Percentiles rank a stretch among this genome's conserved stretches.
phyloP scores from a whole-genome alignment of 2,329 filamentous ascomycete species.

The Daldinia sp. region DNA sequence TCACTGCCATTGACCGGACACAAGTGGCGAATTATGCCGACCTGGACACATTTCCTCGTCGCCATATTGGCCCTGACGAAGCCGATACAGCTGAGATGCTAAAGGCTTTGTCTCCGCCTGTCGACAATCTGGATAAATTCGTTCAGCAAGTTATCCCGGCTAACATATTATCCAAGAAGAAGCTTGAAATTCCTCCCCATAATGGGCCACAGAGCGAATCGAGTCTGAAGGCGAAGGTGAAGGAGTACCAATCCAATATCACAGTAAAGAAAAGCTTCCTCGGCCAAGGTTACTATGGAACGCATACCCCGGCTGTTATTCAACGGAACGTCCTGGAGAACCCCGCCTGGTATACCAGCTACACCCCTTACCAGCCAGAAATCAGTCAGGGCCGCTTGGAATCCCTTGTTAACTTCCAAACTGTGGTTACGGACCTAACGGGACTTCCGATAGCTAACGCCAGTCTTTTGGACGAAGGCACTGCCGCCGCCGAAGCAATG shows the following conservation, averaged over 20 bases:
- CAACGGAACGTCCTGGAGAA: slow-evolving; percentile 93
- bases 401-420: slow-evolving; percentile 95
- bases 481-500: slow-evolving; percentile 95
- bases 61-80: slow-evolving; percentile 88
- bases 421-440: slow-evolving; percentile 88
- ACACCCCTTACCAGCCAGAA: slow-evolving; percentile 96
- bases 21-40: slow-evolving; percentile 42
- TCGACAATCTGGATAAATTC: slow-evolving; percentile 81
- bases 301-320: slow-evolving; percentile 89
- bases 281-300: slow-evolving; percentile 88
- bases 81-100: slow-evolving; percentile 82
- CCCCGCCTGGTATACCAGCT: slow-evolving; percentile 97
- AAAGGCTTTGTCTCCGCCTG: slow-evolving; percentile 79
- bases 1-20: slow-evolving; percentile 34
- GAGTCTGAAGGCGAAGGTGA: slow-evolving; percentile 60
- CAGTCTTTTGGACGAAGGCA: slow-evolving; percentile 89
- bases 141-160: slow-evolving; percentile 84
- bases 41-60: slow-evolving; percentile 77
- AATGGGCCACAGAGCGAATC: slow-evolving; percentile 68
- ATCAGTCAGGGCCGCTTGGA: slow-evolving; percentile 95
- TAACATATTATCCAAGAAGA: slow-evolving; percentile 77
- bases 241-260: slow-evolving; percentile 52
- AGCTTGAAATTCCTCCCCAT: slow-evolving; percentile 68
- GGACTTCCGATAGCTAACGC: slow-evolving; percentile 90
- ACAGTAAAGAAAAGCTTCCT: slow-evolving; percentile 70